Conservation (phyloP, 83 land plant species). For the Picea mariana region DNA sequence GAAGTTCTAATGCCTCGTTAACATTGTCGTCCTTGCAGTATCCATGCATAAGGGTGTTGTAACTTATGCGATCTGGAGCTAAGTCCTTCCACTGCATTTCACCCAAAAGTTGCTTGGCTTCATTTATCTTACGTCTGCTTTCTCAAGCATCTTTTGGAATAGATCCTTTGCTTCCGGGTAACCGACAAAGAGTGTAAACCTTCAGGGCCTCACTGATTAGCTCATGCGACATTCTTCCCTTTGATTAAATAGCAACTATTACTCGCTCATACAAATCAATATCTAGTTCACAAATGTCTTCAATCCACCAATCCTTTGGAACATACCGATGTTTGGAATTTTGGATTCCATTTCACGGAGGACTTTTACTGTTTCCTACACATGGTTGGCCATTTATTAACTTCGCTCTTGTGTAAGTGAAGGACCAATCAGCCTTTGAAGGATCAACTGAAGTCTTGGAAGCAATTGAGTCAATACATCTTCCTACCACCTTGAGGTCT, state of each 20-base stretch:
- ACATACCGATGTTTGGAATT: conserved; percentile 33
- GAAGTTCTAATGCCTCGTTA: conserved; percentile 36
- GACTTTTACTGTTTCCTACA: conserved; percentile 15
- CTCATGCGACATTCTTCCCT: too few species aligned
- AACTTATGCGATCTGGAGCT: conserved; percentile 53
- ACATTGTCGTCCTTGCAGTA: conserved; percentile 46
- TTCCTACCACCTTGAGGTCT: too few species aligned
- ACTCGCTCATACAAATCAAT: conserved; percentile 75
- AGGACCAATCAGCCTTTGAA: too few species aligned
- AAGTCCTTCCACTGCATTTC: conserved; percentile 48
- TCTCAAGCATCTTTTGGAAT: too few species aligned
- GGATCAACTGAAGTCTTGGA: too few species aligned
- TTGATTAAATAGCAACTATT: conserved; percentile 61
- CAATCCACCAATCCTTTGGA: conserved; percentile 92
- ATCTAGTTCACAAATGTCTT: conserved; percentile 84
- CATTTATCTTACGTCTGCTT: conserved; percentile 32
- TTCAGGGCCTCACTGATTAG: conserved; percentile 25
- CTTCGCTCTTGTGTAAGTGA: too few species aligned
- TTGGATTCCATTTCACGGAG: conserved; percentile 31
- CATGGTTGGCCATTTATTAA: too few species aligned
- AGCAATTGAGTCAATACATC: too few species aligned
- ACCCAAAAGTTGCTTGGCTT: conserved; percentile 29
- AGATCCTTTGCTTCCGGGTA: conserved; percentile 48
- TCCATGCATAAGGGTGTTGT: conserved; percentile 57
- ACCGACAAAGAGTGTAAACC: conserved; percentile 49